Base-by-base conservation (phyloP, 169 alveolate genomes). In the Plasmodium malariae region DNA sequence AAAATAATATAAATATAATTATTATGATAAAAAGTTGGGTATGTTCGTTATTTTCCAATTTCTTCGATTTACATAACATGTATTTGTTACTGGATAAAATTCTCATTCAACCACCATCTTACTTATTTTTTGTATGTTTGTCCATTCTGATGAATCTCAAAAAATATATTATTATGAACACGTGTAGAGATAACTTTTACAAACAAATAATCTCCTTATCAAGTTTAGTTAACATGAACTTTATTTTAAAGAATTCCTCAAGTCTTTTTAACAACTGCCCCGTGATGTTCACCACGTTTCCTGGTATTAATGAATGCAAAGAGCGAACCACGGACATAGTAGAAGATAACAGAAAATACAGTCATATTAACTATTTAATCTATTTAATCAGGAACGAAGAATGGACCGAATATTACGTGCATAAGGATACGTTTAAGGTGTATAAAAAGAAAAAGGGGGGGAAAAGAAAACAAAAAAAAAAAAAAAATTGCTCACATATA, bases 351-450 rank as follows among this genome's bases (percentile, higher is more conserved):
- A 28, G 9, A n/a, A 17, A 48, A 49, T 36, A 30, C 7, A 34
- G 36, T 40, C 78, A 65, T 65, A 80, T 80, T 17, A 80, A 80
- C 40, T 65, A 67, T 45, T 28, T 80, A 17, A 37, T 62, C 26
- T 67, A 80, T 80, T 59, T 80, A 7, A 32, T 80, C n/a, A 40
- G 30, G 14, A 28, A 51, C 1, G 14, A 69, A 12, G 26, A 48
- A 26, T 80, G 90, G 90, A 37, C 37, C 2, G 30, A 59, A 17
- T 80, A 80, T 36, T 80, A 80, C 26, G 72, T 80, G 9, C 90
- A 80, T 43, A 80, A 26, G 40, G n/a, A 80, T 17, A 80, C 78
- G 0, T 80, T 80, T 57, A 21, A 43, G 30, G 24, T 80, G 4
- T 80, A 80, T 45, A 28, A 51, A 51, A 43, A 51, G 43, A 34